phyloP scores from a whole-genome alignment of 495 filamentous ascomycete genomes.

The Melanomma pulvis-pyrius region DNA sequence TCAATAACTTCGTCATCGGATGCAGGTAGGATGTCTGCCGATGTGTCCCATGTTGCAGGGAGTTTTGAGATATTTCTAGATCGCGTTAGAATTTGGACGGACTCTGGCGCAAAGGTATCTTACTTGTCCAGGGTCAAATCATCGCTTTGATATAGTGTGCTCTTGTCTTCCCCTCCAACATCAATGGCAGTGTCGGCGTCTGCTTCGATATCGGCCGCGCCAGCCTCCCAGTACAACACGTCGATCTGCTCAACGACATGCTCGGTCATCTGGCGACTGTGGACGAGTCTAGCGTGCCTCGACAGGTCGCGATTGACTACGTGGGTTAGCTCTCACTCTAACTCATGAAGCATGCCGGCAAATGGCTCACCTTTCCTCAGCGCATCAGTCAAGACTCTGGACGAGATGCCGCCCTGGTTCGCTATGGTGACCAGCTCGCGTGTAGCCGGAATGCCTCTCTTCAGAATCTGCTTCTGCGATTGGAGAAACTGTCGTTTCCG shows the following conservation, averaged over 20 bases:
- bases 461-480: conserved; percentile 37
- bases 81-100: not conserved
- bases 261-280: conserved; percentile 72
- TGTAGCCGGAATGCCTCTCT: conserved; percentile 29
- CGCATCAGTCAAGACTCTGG: conserved; percentile 31
- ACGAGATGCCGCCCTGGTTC: conserved; percentile 21
- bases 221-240: conserved; percentile 63
- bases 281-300: conserved; percentile 71
- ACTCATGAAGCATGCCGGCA: not conserved
- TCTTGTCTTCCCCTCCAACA: conserved; percentile 39
- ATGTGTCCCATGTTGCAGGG: conserved; percentile 30
- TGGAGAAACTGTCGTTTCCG: conserved; percentile 37
- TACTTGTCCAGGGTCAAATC: conserved; percentile 32
- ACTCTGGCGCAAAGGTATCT: not conserved
- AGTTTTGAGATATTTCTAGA: conserved; percentile 36
- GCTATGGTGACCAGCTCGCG: conserved; percentile 13
- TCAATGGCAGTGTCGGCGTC: conserved; percentile 18
- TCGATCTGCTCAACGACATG: conserved; percentile 85
- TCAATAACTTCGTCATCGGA: conserved; percentile 5
- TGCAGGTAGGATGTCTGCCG: conserved; percentile 3
- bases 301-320: conserved; percentile 67
- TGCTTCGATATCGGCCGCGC: conserved; percentile 51
- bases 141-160: conserved; percentile 19
- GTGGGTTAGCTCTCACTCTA: not conserved
- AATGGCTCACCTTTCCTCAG: conserved; percentile 30